phyloP scores from a whole-genome alignment of 306 rosid species.

The Alnus glutinosa region DNA sequence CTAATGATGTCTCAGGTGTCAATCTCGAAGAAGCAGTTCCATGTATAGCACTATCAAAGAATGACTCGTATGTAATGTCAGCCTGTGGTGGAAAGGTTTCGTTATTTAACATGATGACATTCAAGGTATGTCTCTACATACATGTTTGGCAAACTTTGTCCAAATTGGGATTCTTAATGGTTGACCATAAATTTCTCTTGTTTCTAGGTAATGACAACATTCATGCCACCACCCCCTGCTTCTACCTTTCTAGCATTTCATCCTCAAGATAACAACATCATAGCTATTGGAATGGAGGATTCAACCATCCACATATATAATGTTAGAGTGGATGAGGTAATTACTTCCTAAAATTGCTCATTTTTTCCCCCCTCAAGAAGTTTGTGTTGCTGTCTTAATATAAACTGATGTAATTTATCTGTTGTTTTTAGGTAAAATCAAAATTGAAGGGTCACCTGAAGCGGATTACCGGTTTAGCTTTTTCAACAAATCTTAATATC shows the following conservation, averaged over 20 bases:
- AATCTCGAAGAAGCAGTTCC: constrained; percentile 88
- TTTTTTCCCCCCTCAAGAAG: constrained; percentile 4
- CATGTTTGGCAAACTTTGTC: constrained; percentile 8
- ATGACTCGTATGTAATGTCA: constrained; percentile 84
- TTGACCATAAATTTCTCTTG: constrained; percentile 25
- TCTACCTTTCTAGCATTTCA: constrained; percentile 80
- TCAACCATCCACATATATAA: constrained; percentile 79
- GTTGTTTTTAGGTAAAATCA: constrained; percentile 62
- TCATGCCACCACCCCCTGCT: constrained; percentile 78
- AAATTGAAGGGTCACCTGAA: constrained; percentile 81
- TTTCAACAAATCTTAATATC: constrained; percentile 70
- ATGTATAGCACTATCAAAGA: constrained; percentile 84
- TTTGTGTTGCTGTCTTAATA: constrained; percentile 17
- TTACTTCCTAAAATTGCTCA: constrained; percentile 8
- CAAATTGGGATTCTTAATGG: constrained; percentile 21
- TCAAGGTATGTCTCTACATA: constrained; percentile 48
- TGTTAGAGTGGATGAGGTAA: constrained; percentile 82
- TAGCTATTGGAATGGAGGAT: constrained; percentile 94
- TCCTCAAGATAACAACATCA: constrained; percentile 87
- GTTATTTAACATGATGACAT: constrained; percentile 79
- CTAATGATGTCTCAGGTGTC: constrained; percentile 76
- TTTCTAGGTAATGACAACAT: constrained; percentile 84
- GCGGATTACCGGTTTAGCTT: constrained; percentile 80
- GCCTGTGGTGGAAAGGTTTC: constrained; percentile 90
- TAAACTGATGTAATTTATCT: constrained; percentile 20